Evolutionary conservation across 371 early-diverging fungal species (phyloP), one percentile per base, ranked within the genome.

Genomic region (Circinella umbellata): DNA sequence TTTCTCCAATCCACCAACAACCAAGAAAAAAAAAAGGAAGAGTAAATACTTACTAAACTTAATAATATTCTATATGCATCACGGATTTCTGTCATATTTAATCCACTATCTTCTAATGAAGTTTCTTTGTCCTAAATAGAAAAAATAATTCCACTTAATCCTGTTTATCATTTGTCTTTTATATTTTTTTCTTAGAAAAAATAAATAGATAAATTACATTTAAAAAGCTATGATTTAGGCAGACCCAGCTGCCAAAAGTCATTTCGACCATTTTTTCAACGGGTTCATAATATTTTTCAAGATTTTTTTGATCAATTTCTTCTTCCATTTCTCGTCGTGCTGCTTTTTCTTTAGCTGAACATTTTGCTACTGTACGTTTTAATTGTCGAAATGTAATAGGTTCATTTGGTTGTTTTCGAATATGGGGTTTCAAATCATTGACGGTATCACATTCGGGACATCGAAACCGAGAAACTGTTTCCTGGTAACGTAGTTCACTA

Each of bases 371-470:
- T 2, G 78, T 66, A 4, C 75, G 80, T 64, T 79, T 85, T 42
- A 90, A 70, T 47, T 79, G 77, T 70, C 81, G 72, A 35, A 91
- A 68, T 14, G 89, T 85, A 64, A 90, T 69, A 4, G 90, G 88
- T 46, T 74, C 73, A 47, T 70, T 68, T n/a, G 65, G 14, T 20
- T 73, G 73, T 11, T 75, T 61, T 48, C 76, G 77, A 47, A 78
- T 62, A 65, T 77, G 77, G 8, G 85, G 82, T 55, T 87, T 85
- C 35, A 93, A 72, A 65, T 94, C 93, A 74, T 94, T 94, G 64
- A 94, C 83, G 0, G 95, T 94, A 64, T 94, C 93, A 81, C 97
- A 97, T n/a, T 93, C 92, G 14, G 94, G 93, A 79, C 97, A 97
- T 65, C 93, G 88, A 73, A 95, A 96, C 71, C 92, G 89, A 51